Percentiles rank a stretch among this genome's conserved stretches.
phyloP scores from a whole-genome alignment of 2,329 filamentous ascomycete genomes.

The Fusarium torreyae region DNA sequence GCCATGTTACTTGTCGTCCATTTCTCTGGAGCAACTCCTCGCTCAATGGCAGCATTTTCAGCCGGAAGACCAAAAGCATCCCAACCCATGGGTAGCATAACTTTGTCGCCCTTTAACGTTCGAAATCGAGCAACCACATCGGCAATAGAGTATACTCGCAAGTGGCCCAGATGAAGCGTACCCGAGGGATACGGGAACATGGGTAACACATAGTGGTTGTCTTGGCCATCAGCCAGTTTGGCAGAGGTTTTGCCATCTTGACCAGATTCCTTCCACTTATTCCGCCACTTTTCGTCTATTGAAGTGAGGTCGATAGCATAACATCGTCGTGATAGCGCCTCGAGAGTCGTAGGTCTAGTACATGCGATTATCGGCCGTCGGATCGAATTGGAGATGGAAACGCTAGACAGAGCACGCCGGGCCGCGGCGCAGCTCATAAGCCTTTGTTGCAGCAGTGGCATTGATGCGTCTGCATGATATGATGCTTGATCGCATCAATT shows the following conservation, averaged over 20 bases:
- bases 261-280: conserved; percentile 57
- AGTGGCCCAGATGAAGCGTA: conserved; percentile 86
- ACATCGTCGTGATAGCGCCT: conserved; percentile 48
- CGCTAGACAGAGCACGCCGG: conserved; percentile 32
- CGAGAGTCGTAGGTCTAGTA: conserved; percentile 14
- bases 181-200: conserved; percentile 97
- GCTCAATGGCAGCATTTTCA: conserved; percentile 91
- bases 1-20: conserved; percentile 88
- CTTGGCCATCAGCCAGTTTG: conserved; percentile 42
- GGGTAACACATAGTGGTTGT: conserved; percentile 79
- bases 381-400: conserved; percentile 25
- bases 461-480: conserved; percentile 51
- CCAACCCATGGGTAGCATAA: conserved; percentile 94
- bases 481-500: conserved; percentile 38
- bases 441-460: conserved; percentile 52
- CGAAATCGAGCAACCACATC: conserved; percentile 86
- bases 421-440: conserved; percentile 46
- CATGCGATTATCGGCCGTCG: conserved; percentile 28
- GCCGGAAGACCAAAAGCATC: conserved; percentile 93
- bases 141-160: conserved; percentile 91
- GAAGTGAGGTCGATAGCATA: conserved; percentile 64
- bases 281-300: conserved; percentile 67
- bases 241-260: conserved; percentile 15
- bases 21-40: conserved; percentile 80
- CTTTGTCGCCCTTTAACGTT: conserved; percentile 79